Base-by-base conservation (phyloP, 768 basidiomycete species). In the Leccinum aurantiacum region DNA sequence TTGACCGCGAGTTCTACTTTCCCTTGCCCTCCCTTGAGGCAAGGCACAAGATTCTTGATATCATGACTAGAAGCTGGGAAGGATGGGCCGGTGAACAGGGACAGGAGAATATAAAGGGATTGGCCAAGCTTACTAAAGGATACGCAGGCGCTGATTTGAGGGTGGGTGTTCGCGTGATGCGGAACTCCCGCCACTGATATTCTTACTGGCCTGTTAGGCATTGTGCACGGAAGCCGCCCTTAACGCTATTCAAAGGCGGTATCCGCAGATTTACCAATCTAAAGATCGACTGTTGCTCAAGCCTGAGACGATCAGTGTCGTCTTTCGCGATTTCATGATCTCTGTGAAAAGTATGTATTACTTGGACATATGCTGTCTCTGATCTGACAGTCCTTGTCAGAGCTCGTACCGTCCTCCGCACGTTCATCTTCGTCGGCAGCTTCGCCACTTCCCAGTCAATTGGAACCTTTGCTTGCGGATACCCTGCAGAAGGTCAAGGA, bases 1-100 rank as follows among this genome's bases (percentile, higher is more conserved):
- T 99, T 67, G 97, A 99, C 76, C 80, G 97, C 54, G 96, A 98
- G 75, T 98, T 99, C 74, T 98, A 97, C 76, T 98, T 99, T 74
- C 91, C 93, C 4, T 73, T 99, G 47, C 97, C 97, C 1, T 85
- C 85, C 22, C 70, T 90, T 17, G 88, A 88, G 19, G 97, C 95
- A 2, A 76, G 97, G 60, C 88, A 92, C 75, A 90, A 86, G 75
- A 98, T 99, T 61, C 73, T 98, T 68, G 77, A 80, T 15, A 97
- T 98, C 67, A 92, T 97, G 83, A 98, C 95, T 29, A 82, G 77
- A 65, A 86, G 86, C 47, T 98, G 96, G 97, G 84, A 84, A 4
- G 93, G 93, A 0, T 94, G 92, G 84, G 82, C 86, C 1, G 82
- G 74, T 2, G 77, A 79, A 62, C 77, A 74, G 51, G 81, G 77